Evolutionary conservation across 164 flowering plant species (phyloP), one percentile per base, ranked within the genome.

Genomic region (Kalanchoe fedtschenkoi): DNA sequence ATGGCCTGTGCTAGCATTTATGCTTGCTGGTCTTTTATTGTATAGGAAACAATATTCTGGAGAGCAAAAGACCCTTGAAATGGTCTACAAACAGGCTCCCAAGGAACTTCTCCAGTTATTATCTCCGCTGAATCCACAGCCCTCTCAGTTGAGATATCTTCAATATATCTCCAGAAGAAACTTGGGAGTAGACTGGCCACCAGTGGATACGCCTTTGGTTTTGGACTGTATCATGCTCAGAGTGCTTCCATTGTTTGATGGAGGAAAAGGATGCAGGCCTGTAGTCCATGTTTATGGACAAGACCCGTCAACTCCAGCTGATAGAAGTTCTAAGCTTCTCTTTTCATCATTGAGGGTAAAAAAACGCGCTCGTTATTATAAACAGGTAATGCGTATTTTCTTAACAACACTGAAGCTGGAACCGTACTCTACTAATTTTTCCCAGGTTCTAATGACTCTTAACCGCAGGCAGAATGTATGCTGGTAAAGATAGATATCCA

Each of bases 1-100:
- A 39, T 90, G 97, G 98, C 87, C 91, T 4, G 91, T 85, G 68
- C 73, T 93, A 74, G 97, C 95, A 43, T 93, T 89, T 78, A 85
- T 93, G 89, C 80, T 93, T 44, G 83, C 98, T 61, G 95, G 85
- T n/a, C 81, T 93, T 41, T 68, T 90, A 75, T 76, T 90, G 58
- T 93, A 86, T 68, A 75, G 89, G 71, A 90, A 85, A 67, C 90
- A 76, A 33, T 90, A 86, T 61, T 75, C 72, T 58, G 98, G 89
- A 55, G 98, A 93, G 80, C 90, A 75, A 71, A 90, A 78, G 74
- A 93, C 96, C 4, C 71, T 93, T 75, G 98, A 93, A 65, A 86
- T 90, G 97, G 78, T 93, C 44, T 80, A 88, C 75, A 86, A 73
- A 76, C 97, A 90, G 72, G 97, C 97, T 34, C 96, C 97, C 29